phyloP scores from a whole-genome alignment of 2,329 filamentous ascomycete species.

The Xylariaceae sp. region DNA sequence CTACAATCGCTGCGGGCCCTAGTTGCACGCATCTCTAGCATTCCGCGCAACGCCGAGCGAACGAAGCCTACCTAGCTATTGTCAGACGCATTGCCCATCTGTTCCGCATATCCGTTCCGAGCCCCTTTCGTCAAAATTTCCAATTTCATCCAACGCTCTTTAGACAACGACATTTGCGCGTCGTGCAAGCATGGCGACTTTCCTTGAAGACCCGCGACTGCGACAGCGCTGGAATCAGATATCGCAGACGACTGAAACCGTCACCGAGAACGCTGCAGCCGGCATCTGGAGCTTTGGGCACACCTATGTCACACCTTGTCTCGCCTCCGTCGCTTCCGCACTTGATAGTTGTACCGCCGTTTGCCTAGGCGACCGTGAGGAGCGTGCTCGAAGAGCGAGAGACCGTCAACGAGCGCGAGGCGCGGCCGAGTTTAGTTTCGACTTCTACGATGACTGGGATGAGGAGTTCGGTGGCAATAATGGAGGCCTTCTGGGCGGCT shows the following conservation, averaged over 20 bases:
- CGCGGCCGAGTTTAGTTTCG: constrained; percentile 79
- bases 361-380: constrained; percentile 68
- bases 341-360: constrained; percentile 69
- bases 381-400: constrained; percentile 63
- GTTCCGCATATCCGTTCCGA: not conserved
- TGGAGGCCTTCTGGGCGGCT: constrained; percentile 62
- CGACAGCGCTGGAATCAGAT: constrained; percentile 93
- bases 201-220: constrained; percentile 77
- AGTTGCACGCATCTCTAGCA: constrained; percentile 17
- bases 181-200: constrained; percentile 43
- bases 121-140: constrained; percentile 5
- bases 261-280: constrained; percentile 87
- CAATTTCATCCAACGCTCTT: constrained; percentile 8
- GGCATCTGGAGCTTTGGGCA: constrained; percentile 87
- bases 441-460: constrained; percentile 98
- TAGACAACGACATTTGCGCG: constrained; percentile 4
- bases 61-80: not conserved
- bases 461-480: constrained; percentile 45
- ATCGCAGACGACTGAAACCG: constrained; percentile 82
- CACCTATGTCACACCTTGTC: constrained; percentile 77
- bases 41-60: constrained; percentile 15
- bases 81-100: constrained; percentile 8
- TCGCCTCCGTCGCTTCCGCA: constrained; percentile 61
- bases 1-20: constrained; percentile 16
- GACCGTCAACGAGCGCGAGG: constrained; percentile 58